Evolutionary conservation across 257 asterid genomes (phyloP), one percentile per base, ranked within the genome.

Genomic region (Nyctanthes arbortristis): DNA sequence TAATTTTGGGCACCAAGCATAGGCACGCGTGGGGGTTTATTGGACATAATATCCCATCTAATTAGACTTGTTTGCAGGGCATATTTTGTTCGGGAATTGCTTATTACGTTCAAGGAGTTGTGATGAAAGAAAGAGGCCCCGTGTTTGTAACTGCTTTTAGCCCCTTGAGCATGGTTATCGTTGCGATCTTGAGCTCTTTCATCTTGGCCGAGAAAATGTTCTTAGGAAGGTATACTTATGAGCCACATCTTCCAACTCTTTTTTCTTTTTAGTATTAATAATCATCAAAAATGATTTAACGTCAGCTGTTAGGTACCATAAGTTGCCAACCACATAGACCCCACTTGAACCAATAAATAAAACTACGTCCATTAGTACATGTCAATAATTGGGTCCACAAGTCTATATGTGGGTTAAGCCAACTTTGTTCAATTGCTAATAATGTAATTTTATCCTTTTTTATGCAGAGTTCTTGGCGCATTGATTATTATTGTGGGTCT

Each of bases 161-260:
- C 71, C 98, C 98, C 22, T 73, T 93, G 67, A 63, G 90, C 84
- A 93, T 93, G 98, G 80, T 93, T 34, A 84, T 93, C 62, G 98
- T 93, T 14, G 98, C 97, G 11, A 57, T 84, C 43, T 8, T 91
- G 83, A 93, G 98, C 81, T 83, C 99, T 24, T 83, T 93, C 81
- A 79, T 91, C 66, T 73, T 93, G 31, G 75, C 80, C 0, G 99
- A 93, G 81, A 75, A 84, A 79, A 79, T 89, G 91, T 82, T 29
- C 65, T 65, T 91, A 11, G 99, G 99, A 80, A 91, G 99, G 99
- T 92, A 84, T n/a, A n/a, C n/a, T n/a, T n/a, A n/a, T n/a, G n/a
- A n/a, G n/a, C n/a, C n/a, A n/a, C n/a, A n/a, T n/a, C n/a, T n/a
- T n/a, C n/a, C n/a, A n/a, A n/a, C n/a, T n/a, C n/a, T n/a, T n/a